Conservation (phyloP, 2,329 filamentous ascomycete genomes). For the Aspergillus arachidicola region DNA sequence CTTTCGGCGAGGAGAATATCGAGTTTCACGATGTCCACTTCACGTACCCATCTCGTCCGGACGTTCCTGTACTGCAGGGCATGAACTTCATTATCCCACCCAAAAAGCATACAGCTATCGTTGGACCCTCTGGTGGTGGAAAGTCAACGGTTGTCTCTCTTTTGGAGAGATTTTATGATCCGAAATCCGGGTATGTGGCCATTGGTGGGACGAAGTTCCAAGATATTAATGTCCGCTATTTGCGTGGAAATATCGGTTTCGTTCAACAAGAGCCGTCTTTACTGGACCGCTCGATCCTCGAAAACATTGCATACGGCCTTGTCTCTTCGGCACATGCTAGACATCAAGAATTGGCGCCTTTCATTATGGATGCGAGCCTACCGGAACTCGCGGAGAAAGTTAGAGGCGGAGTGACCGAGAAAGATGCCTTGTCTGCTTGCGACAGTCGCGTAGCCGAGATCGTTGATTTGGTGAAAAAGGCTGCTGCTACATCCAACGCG, state of each 20-base stretch:
- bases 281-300: conserved; percentile 54
- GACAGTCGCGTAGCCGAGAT: conserved; percentile 31
- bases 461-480: conserved; percentile 30
- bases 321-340: conserved; percentile 36
- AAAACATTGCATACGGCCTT: conserved; percentile 57
- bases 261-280: conserved; percentile 58
- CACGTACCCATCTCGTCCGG: conserved; percentile 40
- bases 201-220: conserved; percentile 34
- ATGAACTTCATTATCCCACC: conserved; percentile 36
- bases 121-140: conserved; percentile 55
- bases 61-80: conserved; percentile 37
- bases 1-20: conserved; percentile 28
- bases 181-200: conserved; percentile 31
- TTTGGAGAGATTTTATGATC: conserved; percentile 42
- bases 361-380: conserved; percentile 30
- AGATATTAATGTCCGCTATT: conserved; percentile 36
- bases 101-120: conserved; percentile 45
- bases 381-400: conserved; percentile 28
- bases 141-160: conserved; percentile 52
- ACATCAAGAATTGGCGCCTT: conserved; percentile 28
- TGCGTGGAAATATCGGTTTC: conserved; percentile 39
- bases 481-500: conserved; percentile 31
- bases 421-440: conserved; percentile 24
- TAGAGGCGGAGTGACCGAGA: conserved; percentile 26
- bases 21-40: conserved; percentile 39